A percentile compares a stretch with the other conserved stretches of the same genome.
Conservation (phyloP, 306 rosid genomes). For the Macrotyloma uniflorum region DNA sequence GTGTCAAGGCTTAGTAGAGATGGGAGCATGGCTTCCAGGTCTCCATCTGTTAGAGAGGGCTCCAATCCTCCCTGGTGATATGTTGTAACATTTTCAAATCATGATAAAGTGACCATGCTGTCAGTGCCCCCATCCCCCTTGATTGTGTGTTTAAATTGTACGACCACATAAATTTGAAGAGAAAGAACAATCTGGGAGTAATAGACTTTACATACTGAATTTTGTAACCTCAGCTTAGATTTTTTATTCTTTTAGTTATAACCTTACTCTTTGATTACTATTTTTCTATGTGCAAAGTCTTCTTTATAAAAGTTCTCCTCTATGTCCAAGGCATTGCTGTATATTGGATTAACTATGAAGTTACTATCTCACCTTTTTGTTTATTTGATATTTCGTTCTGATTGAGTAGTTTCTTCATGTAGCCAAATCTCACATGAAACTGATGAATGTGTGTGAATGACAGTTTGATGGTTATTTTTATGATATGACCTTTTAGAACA, state of each 20-base stretch:
- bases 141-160: slow-evolving; percentile 19
- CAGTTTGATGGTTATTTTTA: slow-evolving; percentile 48
- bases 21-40: slow-evolving; percentile 69
- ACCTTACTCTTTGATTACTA: neutral
- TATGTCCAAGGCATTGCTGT: slow-evolving; percentile 6
- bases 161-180: slow-evolving; percentile 15
- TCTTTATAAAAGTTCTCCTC: neutral
- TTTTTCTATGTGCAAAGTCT: slow-evolving; percentile 8
- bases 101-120: slow-evolving; percentile 22
- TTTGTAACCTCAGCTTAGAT: slow-evolving; percentile 2
- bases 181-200: neutral
- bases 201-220: neutral
- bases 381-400: slow-evolving; percentile 4
- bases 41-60: slow-evolving; percentile 84
- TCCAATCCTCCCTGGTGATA: slow-evolving; percentile 83
- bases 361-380: slow-evolving; percentile 3
- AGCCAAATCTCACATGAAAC: slow-evolving; percentile 65
- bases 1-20: slow-evolving; percentile 80
- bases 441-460: slow-evolving; percentile 62
- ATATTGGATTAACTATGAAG: slow-evolving; percentile 6
- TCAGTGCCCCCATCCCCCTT: slow-evolving; percentile 9
- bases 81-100: slow-evolving; percentile 34
- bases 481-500: slow-evolving; percentile 51
- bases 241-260: neutral
- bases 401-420: slow-evolving; percentile 31